Conservation (phyloP, 306 rosid genomes). For the Cucumis melo region DNA sequence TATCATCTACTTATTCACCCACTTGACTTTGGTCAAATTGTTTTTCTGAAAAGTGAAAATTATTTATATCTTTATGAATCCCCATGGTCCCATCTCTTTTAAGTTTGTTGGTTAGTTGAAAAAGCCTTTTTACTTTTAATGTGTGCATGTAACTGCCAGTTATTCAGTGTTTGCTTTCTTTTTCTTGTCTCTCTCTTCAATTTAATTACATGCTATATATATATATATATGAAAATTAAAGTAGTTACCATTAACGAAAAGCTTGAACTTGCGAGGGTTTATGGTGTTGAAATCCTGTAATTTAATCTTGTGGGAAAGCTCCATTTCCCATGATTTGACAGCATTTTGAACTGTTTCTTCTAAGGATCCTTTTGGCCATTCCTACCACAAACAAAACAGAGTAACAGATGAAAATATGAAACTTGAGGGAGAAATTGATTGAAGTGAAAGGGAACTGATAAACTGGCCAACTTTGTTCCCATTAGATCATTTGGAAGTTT, state of each 20-base stretch:
- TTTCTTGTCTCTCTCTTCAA: neutral
- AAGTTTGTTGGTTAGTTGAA: neutral
- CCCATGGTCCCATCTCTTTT: neutral
- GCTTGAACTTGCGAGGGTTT: conserved; percentile 35
- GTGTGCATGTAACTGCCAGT: neutral
- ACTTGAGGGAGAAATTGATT: neutral
- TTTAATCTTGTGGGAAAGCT: conserved; percentile 40
- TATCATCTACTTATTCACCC: neutral
- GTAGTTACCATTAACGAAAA: conserved; percentile 32
- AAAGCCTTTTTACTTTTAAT: neutral
- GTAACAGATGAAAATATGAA: neutral
- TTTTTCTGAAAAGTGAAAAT: neutral
- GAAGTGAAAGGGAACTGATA: neutral
- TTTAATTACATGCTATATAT: neutral
- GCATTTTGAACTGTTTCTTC: conserved; percentile 57
- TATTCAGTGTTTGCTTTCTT: neutral
- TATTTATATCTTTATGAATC: neutral
- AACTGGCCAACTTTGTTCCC: no score
- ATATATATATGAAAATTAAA: neutral
- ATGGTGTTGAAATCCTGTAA: conserved; percentile 31
- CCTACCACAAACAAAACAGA: conserved; percentile 14
- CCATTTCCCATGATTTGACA: conserved; percentile 45
- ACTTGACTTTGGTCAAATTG: neutral
- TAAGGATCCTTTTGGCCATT: conserved; percentile 47
- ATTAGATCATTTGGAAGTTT: no score